Evolutionary conservation across 495 filamentous ascomycete genomes (phyloP), one percentile per base, ranked within the genome.

Genomic region (Niebla homalea): DNA sequence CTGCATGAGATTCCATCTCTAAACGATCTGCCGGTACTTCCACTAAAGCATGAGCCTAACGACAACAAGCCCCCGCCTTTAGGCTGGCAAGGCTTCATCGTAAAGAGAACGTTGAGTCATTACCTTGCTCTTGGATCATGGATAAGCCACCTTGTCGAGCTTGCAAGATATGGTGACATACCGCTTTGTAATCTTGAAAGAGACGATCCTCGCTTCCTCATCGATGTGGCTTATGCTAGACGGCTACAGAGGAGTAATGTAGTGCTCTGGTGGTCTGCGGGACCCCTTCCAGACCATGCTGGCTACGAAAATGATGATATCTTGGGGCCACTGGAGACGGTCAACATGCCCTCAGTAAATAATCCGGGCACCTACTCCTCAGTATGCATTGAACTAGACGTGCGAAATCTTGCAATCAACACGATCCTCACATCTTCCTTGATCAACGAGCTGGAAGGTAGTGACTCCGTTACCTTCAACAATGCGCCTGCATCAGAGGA

Each of bases 331-430:
- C 73, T 97, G 40, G 92, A 99, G 56, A 84, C 73, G n/a, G 85
- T 97, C 20, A 80, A 85, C 49, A 95, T 96, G 89, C 92, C 92
- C 0, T 82, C 82, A 26, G 79, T 94, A 56, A 97, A 99, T 60
- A 84, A 83, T 37, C 85, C 90, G 4, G 88, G 87, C 39, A 87
- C 90, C 0, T 99, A 94, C 64, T 84, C 88, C 0, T 94, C 90
- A 0, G 93, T 99, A 7, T 99, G 92, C 65, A 94, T 99, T 50
- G 92, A 99, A 55, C 67, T 99, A 19, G 86, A 92, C 51, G 78
- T 99, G 44, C 85, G 88, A 3, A 97, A 97, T 58, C 76, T 99
- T 4, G 85, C 89, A 5, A 97, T 99, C 64, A 99, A 99, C 64
- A 97, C 93, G 4, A 90, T 99, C 50, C 74, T 99, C 36, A 94